Evolutionary conservation across 2,329 filamentous ascomycete genomes (phyloP), one percentile per base, ranked within the genome.

Genomic region (Fusarium setosum): DNA sequence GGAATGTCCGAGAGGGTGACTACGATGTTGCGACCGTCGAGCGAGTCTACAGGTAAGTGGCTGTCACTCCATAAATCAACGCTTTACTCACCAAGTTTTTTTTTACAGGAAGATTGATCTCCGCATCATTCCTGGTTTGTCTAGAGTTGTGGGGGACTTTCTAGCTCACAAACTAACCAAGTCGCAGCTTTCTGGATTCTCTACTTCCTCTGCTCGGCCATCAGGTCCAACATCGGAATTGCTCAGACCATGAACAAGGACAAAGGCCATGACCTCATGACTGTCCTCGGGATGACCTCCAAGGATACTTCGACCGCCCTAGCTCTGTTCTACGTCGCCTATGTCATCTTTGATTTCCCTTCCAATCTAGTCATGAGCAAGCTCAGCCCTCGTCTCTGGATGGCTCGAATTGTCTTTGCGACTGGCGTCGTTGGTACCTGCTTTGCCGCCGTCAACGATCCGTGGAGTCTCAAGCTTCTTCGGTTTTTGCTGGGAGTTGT

Each of bases 131-230:
- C 86, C 86, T 66, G 82, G 84, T 86, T 73, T 64, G 76, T 67
- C 1, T 18, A 12, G 21, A 3, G 6, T n/a, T 8, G 11, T 29
- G 26, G n/a, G 6, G 26, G 34, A 12, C 6, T 4, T 29, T 5
- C 4, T 15, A 6, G 15, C 5, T 12, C 13, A 20, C 8, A n/a
- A 13, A 10, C 67, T 69, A 12, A 68, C 35, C 13, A 45, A 8
- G 10, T n/a, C n/a, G 20, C 63, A 85, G 92, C 94, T 26, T 95
- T 97, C 78, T 97, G 94, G 94, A 77, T 90, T 15, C 85, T 97
- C 15, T 97, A 97, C 81, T 97, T 97, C 75, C 86, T 97, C 66
- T 96, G 93, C 83, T 96, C 93, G 0, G 94, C 93, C 61, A 96
- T 97, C 72, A 90, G 93, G 51, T 96, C 93, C 72, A 97, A 96